Evolutionary conservation across 1,284 basidiomycete genomes (phyloP).

Genomic region (Sporisorium graminicola): DNA sequence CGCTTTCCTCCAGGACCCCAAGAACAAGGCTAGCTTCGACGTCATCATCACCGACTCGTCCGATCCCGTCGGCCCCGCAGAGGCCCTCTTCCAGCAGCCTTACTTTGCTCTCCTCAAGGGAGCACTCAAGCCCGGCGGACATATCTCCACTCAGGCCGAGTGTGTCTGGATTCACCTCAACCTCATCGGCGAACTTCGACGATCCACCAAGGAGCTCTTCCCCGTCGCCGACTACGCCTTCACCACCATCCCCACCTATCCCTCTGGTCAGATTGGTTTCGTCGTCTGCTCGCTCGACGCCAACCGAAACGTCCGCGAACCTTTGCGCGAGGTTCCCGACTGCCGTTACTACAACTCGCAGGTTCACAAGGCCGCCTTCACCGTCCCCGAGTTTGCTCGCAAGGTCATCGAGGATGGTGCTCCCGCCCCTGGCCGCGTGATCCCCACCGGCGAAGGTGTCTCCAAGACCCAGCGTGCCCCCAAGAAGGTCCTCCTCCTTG

Average conservation of each 20-base stretch:
- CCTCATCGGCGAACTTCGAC: constrained; percentile 84
- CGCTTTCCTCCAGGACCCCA: constrained; percentile 92
- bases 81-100: constrained; percentile 93
- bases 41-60: constrained; percentile 98
- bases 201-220: constrained; percentile 84
- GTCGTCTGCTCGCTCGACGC: constrained; percentile 84
- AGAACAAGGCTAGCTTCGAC: constrained; percentile 83
- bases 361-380: constrained; percentile 86
- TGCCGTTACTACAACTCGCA: constrained; percentile 86
- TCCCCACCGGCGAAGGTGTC: constrained; percentile 72
- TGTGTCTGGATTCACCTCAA: constrained; percentile 94
- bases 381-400: constrained; percentile 91
- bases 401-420: constrained; percentile 69
- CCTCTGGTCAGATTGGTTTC: constrained; percentile 96
- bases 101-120: constrained; percentile 95
- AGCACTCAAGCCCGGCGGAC: constrained; percentile 88
- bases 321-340: constrained; percentile 76
- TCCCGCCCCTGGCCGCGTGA: constrained; percentile 62
- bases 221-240: constrained; percentile 89
- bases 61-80: constrained; percentile 96
- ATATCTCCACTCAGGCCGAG: constrained; percentile 96
- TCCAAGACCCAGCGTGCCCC: constrained; percentile 69
- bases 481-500: constrained; percentile 90
- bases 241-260: constrained; percentile 98
- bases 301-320: constrained; percentile 60